Evolutionary conservation across 768 basidiomycete genomes (phyloP), one percentile per base, ranked within the genome.

Genomic region (Inosperma sp.): DNA sequence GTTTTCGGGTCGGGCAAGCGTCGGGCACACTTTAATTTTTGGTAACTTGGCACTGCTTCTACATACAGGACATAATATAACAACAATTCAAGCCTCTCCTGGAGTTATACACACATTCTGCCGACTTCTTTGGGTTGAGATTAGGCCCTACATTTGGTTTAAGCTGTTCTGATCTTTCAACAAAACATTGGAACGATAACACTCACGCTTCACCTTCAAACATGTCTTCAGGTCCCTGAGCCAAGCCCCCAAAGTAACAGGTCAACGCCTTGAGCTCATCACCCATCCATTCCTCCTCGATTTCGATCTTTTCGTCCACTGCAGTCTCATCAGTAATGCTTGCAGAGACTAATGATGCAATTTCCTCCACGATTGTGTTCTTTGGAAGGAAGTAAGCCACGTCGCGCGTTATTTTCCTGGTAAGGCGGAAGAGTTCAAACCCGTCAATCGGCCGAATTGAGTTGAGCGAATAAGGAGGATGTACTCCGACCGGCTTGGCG

Each of bases 231-330:
- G 91, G 88, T 3, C 84, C 86, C 19, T 67, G 65, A 7, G 70
- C 87, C 35, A 97, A 69, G 10, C 91, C 91, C 6, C 95, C 95
- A 67, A 86, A 96, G 65, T 96, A 95, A 64, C 90, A 93, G 1
- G 92, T 96, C 46, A 98, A 68, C 0, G 94, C 95, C 63, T 97
- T 98, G 36, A 98, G 68, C 72, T 95, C 95, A 8, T 74, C 75
- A 2, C 92, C 86, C 85, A 91, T 95, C 93, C 93, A 97, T 65
- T 91, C 91, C 67, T 98, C 95, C 63, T 98, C 93, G 6, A 97
- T 78, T 67, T 97, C 95, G 8, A 95, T 77, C 66, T 67, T 73
- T 66, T 93, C 90, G 19, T 42, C 44, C 21, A 41, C 31, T 42
- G 45, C 16, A 49, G 39, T 12, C 51, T 52, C 40, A n/a, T n/a